Evolutionary conservation across 2,329 filamentous ascomycete genomes (phyloP).

Genomic region (Talaromyces marneffei): DNA sequence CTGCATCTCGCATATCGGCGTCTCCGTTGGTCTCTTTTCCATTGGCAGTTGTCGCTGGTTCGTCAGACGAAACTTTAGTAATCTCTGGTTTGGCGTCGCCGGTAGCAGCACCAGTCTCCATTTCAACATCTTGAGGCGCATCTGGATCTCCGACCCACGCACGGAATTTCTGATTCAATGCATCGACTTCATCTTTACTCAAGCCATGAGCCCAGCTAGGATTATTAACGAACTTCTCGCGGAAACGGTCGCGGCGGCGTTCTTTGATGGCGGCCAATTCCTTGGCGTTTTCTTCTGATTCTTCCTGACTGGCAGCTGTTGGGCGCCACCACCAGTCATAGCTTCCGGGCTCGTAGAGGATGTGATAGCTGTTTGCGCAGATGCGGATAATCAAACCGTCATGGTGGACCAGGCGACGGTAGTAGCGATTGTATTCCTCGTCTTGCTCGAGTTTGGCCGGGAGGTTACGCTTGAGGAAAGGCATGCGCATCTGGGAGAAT

Average conservation of each 20-base stretch:
- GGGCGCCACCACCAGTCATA: conserved; percentile 63
- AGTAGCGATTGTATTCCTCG: conserved; percentile 54
- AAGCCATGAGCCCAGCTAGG: conserved; percentile 47
- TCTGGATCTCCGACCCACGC: conserved; percentile 39
- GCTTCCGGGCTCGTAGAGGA: conserved; percentile 67
- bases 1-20: conserved; percentile 33
- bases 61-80: not conserved
- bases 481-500: conserved; percentile 59
- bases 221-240: conserved; percentile 50
- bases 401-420: conserved; percentile 51
- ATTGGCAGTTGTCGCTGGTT: not conserved
- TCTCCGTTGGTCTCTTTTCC: conserved; percentile 19
- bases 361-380: conserved; percentile 71
- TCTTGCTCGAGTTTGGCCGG: conserved; percentile 57
- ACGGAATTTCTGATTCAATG: conserved; percentile 43
- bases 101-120: not conserved
- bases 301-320: conserved; percentile 24
- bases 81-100: not conserved
- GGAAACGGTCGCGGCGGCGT: conserved; percentile 44
- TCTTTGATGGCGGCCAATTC: conserved; percentile 33
- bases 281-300: conserved; percentile 30
- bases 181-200: conserved; percentile 46
- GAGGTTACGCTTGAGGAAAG: conserved; percentile 66
- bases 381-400: conserved; percentile 68
- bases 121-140: conserved; percentile 16